phyloP scores from a whole-genome alignment of 2,329 filamentous ascomycete species.

The Myriosclerotinia curreyana region DNA sequence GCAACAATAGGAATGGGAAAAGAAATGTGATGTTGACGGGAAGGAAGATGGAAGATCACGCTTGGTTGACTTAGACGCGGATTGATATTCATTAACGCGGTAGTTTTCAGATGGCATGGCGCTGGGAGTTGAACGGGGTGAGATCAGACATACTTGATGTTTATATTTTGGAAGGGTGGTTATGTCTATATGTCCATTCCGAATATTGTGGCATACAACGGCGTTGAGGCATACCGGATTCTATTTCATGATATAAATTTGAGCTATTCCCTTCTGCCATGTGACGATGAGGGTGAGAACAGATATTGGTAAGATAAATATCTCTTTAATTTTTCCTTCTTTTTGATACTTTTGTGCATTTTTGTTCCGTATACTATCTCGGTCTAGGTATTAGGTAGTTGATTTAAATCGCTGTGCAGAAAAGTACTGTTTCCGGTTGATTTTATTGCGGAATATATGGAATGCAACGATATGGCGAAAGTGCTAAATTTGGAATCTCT shows the following conservation, averaged over 20 bases:
- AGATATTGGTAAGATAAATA: neutral
- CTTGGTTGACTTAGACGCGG: neutral
- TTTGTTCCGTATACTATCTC: neutral
- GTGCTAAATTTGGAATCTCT: neutral
- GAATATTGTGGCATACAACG: neutral
- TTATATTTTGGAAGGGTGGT: neutral
- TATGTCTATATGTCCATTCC: slow-evolving; percentile 2
- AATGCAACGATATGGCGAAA: neutral
- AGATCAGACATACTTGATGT: neutral
- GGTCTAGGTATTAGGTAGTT: neutral
- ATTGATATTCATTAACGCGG: neutral
- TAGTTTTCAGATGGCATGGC: slow-evolving; percentile 1
- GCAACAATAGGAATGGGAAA: neutral
- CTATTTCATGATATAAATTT: slow-evolving; percentile 7
- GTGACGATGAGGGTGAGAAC: neutral
- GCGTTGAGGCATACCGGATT: slow-evolving; percentile 14
- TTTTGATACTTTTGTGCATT: neutral
- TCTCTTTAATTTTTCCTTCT: neutral
- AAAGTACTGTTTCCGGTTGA: neutral
- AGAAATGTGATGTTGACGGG: slow-evolving; percentile 1
- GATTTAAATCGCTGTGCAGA: neutral
- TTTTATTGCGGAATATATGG: neutral
- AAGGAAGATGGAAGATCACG: slow-evolving; percentile 3
- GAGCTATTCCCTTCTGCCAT: neutral
- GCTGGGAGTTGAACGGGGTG: slow-evolving; percentile 11